Evolutionary conservation across 352 stramenopile genomes (phyloP).

Genomic region (Phytophthora tubulina): DNA sequence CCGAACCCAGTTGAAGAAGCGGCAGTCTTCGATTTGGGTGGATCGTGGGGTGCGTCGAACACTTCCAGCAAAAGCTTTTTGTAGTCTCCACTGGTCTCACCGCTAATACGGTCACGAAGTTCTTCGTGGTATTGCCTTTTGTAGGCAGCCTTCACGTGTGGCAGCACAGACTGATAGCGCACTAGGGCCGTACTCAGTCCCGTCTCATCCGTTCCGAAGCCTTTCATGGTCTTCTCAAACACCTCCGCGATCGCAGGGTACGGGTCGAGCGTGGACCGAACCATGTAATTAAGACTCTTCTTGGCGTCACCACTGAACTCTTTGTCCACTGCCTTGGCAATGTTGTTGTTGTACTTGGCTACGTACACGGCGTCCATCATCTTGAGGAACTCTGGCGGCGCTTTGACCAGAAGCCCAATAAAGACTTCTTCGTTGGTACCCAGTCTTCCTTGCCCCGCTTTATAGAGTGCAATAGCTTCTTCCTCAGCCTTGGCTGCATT

Average conservation of each 20-base stretch:
- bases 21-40: slow-evolving; percentile 26
- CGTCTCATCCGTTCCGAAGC: slow-evolving; percentile 72
- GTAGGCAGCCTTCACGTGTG: slow-evolving; percentile 65
- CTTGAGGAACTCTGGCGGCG: slow-evolving; percentile 65
- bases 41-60: slow-evolving; percentile 75
- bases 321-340: slow-evolving; percentile 80
- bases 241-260: slow-evolving; percentile 73
- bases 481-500: slow-evolving; percentile 72
- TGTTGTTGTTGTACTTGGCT: slow-evolving; percentile 84
- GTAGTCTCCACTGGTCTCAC: slow-evolving; percentile 73
- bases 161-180: slow-evolving; percentile 66
- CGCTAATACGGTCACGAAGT: slow-evolving; percentile 66
- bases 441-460: slow-evolving; percentile 74
- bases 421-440: slow-evolving; percentile 84
- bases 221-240: slow-evolving; percentile 82
- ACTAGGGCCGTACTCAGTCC: slow-evolving; percentile 64
- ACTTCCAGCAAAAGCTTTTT: slow-evolving; percentile 68
- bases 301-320: slow-evolving; percentile 87
- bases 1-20: slow-evolving; percentile 3
- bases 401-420: slow-evolving; percentile 66
- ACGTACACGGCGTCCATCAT: slow-evolving; percentile 81
- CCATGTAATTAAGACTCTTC: slow-evolving; percentile 70
- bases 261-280: slow-evolving; percentile 65
- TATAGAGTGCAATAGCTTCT: slow-evolving; percentile 75
- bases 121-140: slow-evolving; percentile 68